phyloP scores from a whole-genome alignment of 352 stramenopile genomes.

The Globisporangium nunn region DNA sequence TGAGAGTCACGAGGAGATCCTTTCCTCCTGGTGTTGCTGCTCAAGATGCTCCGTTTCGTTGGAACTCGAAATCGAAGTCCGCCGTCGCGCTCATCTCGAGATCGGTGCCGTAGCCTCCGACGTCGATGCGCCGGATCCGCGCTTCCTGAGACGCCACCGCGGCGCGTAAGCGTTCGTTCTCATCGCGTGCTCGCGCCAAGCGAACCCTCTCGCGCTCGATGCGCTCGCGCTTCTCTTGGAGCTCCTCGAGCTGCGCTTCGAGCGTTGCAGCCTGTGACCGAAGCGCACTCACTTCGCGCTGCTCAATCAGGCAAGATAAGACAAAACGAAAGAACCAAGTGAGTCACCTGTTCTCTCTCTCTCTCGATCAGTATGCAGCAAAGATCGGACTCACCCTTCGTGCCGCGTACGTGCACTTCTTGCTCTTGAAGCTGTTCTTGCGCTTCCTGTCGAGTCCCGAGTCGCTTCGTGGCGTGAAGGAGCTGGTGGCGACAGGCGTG shows the following conservation, averaged over 20 bases:
- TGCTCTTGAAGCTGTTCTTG: constrained; percentile 24
- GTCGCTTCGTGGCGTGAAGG: background rate
- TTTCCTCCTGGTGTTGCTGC: background rate
- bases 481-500: background rate
- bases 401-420: constrained; percentile 59
- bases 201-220: constrained; percentile 20
- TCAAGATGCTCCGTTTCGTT: background rate
- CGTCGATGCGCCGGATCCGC: constrained; percentile 32
- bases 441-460: constrained; percentile 7
- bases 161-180: constrained; percentile 39
- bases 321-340: constrained; percentile 6
- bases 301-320: background rate
- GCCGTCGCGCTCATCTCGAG: background rate
- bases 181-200: constrained; percentile 22
- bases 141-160: constrained; percentile 31
- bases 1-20: background rate
- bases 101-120: constrained; percentile 13
- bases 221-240: constrained; percentile 20
- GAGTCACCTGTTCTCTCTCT: constrained; percentile 5
- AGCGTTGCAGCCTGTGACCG: constrained; percentile 26
- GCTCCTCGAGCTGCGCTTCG: constrained; percentile 23
- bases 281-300: constrained; percentile 40
- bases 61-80: background rate
- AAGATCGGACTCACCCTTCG: constrained; percentile 25
- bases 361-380: background rate